Conservation (phyloP, 192 early-diverging fungal genomes). For the Fimicolochytrium jonesii region DNA sequence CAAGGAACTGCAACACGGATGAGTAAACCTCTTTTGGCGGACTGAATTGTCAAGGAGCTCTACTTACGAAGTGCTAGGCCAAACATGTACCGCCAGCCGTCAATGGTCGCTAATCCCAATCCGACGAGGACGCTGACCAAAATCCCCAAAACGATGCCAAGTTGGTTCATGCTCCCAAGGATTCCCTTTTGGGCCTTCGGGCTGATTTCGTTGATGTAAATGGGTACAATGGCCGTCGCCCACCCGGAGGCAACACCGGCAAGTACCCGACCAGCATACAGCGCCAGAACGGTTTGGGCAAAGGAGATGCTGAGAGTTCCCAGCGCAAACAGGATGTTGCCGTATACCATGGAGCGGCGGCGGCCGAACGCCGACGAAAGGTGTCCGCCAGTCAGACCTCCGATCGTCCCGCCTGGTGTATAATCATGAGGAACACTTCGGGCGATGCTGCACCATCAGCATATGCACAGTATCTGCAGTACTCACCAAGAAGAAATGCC, state of each 20-base stretch:
- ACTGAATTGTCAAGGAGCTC: neutral
- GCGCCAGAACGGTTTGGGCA: conserved; percentile 40
- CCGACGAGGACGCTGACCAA: conserved; percentile 67
- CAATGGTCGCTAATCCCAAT: conserved; percentile 41
- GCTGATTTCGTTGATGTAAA: conserved; percentile 74
- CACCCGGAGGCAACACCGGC: conserved; percentile 75
- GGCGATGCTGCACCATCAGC: neutral
- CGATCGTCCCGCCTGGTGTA: conserved; percentile 65
- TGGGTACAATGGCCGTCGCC: conserved; percentile 71
- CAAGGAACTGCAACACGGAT: conserved; percentile 33
- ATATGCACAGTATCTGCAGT: conserved; percentile 26
- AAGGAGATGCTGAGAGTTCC: conserved; percentile 63
- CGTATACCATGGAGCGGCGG: conserved; percentile 58
- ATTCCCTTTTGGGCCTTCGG: conserved; percentile 65
- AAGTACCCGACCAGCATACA: conserved; percentile 70
- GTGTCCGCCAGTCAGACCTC: conserved; percentile 73
- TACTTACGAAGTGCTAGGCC: conserved; percentile 43
- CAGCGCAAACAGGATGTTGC: conserved; percentile 59
- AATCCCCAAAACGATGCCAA: conserved; percentile 78
- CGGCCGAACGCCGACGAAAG: conserved; percentile 67
- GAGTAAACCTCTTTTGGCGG: neutral
- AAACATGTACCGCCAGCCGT: conserved; percentile 72
- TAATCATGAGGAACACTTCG: neutral
- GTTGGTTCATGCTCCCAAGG: conserved; percentile 80
- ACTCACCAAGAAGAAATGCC: conserved; percentile 30